A percentile compares a stretch with the other conserved stretches of the same genome.
Conservation (phyloP, 73 alveolate genomes). For the Paramecium tetraurelia region DNA sequence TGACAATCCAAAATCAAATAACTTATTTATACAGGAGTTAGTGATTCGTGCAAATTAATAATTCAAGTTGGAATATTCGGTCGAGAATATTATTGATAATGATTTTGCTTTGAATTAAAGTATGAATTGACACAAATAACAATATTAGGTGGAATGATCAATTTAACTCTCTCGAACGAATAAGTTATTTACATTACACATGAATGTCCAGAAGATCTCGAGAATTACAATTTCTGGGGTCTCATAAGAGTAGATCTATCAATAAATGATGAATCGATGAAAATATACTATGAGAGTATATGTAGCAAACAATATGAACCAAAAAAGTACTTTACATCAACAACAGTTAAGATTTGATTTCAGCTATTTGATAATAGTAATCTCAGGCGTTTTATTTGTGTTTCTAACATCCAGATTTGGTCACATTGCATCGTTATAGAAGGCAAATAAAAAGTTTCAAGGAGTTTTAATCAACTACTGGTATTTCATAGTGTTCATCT, state of each 20-base stretch:
- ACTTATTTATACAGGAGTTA: neutral
- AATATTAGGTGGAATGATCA: neutral
- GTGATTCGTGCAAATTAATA: neutral
- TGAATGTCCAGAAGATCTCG: neutral
- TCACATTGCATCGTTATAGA: neutral
- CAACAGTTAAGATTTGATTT: constrained; percentile 21
- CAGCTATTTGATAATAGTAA: neutral
- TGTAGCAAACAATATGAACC: neutral
- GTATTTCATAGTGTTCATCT: neutral
- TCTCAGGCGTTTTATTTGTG: constrained; percentile 1
- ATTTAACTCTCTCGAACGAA: neutral
- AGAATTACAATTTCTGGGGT: constrained; percentile 2
- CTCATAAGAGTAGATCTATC: neutral
- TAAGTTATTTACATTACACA: neutral
- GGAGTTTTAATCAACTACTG: neutral
- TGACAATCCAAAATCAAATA: neutral
- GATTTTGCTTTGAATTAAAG: neutral
- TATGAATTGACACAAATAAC: neutral
- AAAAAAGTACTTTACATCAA: neutral
- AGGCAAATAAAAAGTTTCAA: neutral
- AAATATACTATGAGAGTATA: neutral
- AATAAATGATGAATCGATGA: neutral
- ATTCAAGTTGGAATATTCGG: neutral
- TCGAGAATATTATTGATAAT: neutral
- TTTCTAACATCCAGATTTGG: constrained; percentile 32